Conservation (phyloP, 441 rosid species). For the Monsonia emarginata region DNA sequence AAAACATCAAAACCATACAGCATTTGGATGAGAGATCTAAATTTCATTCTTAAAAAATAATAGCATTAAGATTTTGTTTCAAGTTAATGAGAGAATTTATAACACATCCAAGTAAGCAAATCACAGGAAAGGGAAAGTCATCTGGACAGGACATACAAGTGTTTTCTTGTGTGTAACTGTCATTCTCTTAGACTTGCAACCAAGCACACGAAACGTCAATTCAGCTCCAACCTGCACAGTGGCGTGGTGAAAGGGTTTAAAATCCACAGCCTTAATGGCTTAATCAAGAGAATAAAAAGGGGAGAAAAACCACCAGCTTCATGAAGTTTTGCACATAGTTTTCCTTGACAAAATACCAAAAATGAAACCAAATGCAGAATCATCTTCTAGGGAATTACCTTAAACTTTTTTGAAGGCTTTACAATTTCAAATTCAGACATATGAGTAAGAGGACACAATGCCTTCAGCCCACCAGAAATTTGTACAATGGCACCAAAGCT, state of each 20-base stretch:
- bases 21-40: neutral
- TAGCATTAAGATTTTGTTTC: neutral
- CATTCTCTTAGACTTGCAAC: conserved; percentile 94
- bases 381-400: conserved; percentile 38
- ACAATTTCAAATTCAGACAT: conserved; percentile 93
- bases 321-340: neutral
- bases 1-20: neutral
- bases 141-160: conserved; percentile 50
- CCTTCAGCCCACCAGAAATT: conserved; percentile 95
- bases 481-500: conserved; percentile 92
- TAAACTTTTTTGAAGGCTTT: conserved; percentile 81
- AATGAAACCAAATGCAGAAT: neutral
- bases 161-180: conserved; percentile 93
- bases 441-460: conserved; percentile 88
- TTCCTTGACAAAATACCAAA: neutral
- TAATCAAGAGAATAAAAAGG: neutral
- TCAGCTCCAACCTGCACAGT: conserved; percentile 79
- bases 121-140: conserved; percentile 14
- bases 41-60: neutral
- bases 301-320: neutral
- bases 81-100: conserved; percentile 4
- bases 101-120: conserved; percentile 9
- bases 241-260: conserved; percentile 10
- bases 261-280: neutral
- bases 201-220: conserved; percentile 81